Evolutionary conservation across 805 yeast genomes (phyloP), one percentile per base, ranked within the genome.

Genomic region (Ogataea nakhonphanomensis): DNA sequence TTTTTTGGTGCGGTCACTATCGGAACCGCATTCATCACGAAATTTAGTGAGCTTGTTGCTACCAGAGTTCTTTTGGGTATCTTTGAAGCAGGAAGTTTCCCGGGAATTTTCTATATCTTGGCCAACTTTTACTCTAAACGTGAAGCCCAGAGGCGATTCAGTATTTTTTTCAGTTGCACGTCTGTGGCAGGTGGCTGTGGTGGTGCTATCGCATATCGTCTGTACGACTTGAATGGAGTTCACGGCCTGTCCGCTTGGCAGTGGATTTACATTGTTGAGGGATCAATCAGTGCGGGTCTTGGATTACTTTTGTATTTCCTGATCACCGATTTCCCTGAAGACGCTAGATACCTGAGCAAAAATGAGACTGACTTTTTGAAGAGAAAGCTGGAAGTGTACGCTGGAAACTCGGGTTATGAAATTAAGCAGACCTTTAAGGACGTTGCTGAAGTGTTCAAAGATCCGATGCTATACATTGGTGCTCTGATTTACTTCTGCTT

Each of bases 161-260:
- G 83, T 25, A 73, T 79, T 38, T 83, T 84, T 62, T 82, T 84
- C 64, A 68, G 82, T 25, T 78, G 83, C 33, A 81, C 90, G 4
- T 76, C 83, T 48, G 68, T 84, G 39, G 86, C 90, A 2, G 90
- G 93, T 57, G 89, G 85, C 17, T 83, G 84, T 50, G 82, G 83
- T 10, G 89, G 89, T 43, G 78, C 85, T 22, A 71, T 84, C 49
- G 88, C 90, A 7, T 79, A 74, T 51, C 77, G 76, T 46, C 74
- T 81, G 45, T 62, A 76, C 50, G 78, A 77, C 28, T 66, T 83
- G 51, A 70, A 77, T 47, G 73, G 74, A 30, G 59, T 45, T 8
- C 58, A 56, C 36, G 76, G 76, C 7, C 39, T 65, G 17, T 51
- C 57, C n/a, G 68, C 71, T 4, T 72, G 76, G 76, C 60, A 62